Conservation (phyloP, 2,329 filamentous ascomycete species). For the Fusarium bactridioides region DNA sequence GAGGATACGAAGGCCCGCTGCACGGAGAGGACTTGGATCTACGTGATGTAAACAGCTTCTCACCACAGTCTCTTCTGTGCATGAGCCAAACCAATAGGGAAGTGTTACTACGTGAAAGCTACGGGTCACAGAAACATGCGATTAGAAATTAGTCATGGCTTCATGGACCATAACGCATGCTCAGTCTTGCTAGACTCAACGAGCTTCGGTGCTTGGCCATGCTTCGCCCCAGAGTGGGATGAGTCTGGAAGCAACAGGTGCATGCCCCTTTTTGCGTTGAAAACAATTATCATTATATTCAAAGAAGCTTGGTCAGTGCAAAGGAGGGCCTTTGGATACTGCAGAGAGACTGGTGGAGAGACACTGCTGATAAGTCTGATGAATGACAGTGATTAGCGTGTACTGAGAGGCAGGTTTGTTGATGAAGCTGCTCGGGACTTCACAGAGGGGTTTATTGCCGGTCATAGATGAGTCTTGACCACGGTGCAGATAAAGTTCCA, state of each 20-base stretch:
- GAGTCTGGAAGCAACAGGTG: neutral
- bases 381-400: constrained; percentile 3
- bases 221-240: neutral
- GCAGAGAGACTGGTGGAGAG: neutral
- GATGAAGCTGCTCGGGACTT: neutral
- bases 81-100: neutral
- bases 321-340: neutral
- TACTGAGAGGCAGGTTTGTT: neutral
- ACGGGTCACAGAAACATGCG: accelerated
- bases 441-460: neutral
- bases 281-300: neutral
- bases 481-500: accelerated
- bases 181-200: neutral
- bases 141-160: neutral
- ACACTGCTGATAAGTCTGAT: neutral
- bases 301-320: neutral
- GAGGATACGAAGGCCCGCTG: neutral
- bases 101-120: neutral
- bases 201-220: neutral
- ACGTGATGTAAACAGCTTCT: neutral
- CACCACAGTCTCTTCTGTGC: neutral
- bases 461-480: neutral
- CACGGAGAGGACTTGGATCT: neutral
- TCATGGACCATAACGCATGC: neutral
- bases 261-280: neutral